Evolutionary conservation across 257 asterid species (phyloP), one percentile per base, ranked within the genome.

Genomic region (Verbascum thapsus): DNA sequence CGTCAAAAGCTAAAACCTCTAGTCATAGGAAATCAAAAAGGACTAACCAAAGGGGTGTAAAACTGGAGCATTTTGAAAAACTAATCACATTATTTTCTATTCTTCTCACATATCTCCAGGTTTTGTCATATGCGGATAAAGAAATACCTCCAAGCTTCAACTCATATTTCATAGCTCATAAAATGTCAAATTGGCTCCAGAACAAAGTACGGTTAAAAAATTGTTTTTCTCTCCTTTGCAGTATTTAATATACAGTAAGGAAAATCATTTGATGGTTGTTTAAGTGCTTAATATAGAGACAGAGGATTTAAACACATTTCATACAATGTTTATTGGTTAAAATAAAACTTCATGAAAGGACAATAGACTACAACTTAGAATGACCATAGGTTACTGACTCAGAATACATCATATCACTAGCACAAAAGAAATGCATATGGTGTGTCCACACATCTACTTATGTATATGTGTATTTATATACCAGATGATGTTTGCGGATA

Each of bases 401-500:
- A 42, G 53, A 60, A 50, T 10, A 69, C 41, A 58, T 45, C 58
- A 67, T 64, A 52, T 19, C 71, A 48, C 22, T 58, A 71, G 37
- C 53, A 67, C 40, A 52, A 71, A 53, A 19, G 48, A 40, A 61
- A 64, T 20, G 47, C 47, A 20, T 18, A 58, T 10, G 45, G 34
- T 17, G 17, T 17, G 39, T 45, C 53, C 58, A 72, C 50, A 26
- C 30, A 58, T 8, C 12, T 35, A 61, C 17, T 32, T n/a, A 64
- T 6, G 65, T 32, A 39, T 38, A 37, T 26, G 41, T 26, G 12
- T n/a, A 53, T 35, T 19, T 38, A 51, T 16, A 56, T 88, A 94
- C 99, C 97, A 90, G 86, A 49, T 85, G 97, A 80, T 94, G 96
- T 72, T 71, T 85, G 82, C 61, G 94, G 71, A 94, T 85, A 53